Base-by-base conservation (phyloP, 2,329 filamentous ascomycete species). In the Tolypocladium endophyticum region DNA sequence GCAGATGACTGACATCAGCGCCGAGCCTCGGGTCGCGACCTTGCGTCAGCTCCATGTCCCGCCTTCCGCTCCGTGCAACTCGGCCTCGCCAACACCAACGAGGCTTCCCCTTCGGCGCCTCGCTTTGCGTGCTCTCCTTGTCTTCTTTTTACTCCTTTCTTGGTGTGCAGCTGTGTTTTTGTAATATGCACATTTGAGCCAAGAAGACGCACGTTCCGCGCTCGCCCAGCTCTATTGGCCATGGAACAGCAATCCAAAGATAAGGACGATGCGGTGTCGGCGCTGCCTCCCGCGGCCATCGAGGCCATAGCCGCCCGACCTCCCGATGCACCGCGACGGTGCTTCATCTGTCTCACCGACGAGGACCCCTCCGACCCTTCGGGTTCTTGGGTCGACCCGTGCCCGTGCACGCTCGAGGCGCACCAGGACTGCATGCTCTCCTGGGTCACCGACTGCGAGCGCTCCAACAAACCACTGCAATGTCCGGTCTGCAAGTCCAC, bases 371-470 rank as follows among this genome's bases (percentile, higher is more conserved):
- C 71, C 12, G 72, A 76, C 25, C 68, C 78, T 11, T 77, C 81
- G 4, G 71, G 74, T 54, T 73, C 77, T 59, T 99, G 94, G 93
- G 86, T 90, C 53, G 89, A 88, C 59, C 92, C 94, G 1, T 99
- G 94, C 71, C 88, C 88, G 0, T 99, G 94, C 74, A 92, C 90
- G 16, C 80, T 99, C 45, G 89, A 90, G 59, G 94, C 92, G 1
- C 94, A 99, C 71, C 92, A 97, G 72, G 83, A 86, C 61, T 96
- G 92, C 71, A 81, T 97, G 64, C 80, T 97, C 45, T 88, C 91
- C 68, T 99, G 92, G 92, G 88, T 97, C 23, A 88, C 90, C n/a
- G 91, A 96, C 70, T 84, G 91, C 69, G 92, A 97, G 74, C 81
- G 73, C 61, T 73, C 82, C 70, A 71, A 79, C 71, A 84, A 85